These are phyloP conservation scores for Eucalyptus leucophloia DNA, from an alignment of 345 rosid species.

Conservation along the genomic window DNA sequence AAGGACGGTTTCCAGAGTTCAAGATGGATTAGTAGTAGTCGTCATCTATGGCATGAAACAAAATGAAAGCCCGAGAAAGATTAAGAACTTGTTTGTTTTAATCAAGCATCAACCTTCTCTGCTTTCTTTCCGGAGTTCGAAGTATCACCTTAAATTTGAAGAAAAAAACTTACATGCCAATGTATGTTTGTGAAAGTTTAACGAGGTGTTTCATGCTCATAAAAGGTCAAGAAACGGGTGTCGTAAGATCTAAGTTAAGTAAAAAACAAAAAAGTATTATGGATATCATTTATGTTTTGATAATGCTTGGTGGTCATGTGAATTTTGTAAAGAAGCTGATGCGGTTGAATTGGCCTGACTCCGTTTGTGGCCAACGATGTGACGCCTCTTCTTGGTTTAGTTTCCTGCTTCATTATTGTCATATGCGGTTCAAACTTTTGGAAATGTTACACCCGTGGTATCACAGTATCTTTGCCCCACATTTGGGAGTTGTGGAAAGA, in stretches of 20 bases:
- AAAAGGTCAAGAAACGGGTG: neutral
- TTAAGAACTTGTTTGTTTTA: neutral
- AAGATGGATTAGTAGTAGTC: neutral
- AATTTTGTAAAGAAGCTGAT: neutral
- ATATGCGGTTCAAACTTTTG: neutral
- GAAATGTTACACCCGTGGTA: neutral
- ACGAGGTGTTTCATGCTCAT: neutral
- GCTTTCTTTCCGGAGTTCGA: neutral
- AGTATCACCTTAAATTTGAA: neutral
- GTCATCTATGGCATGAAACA: neutral
- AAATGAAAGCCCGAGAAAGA: neutral
- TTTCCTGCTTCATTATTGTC: neutral
- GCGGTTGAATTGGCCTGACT: neutral
- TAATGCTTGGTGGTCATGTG: neutral
- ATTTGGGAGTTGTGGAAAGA: neutral
- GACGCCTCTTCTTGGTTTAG: neutral
- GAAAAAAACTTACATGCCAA: neutral
- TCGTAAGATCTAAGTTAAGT: neutral
- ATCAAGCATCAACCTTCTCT: neutral
- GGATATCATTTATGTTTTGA: neutral
- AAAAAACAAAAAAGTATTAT: neutral
- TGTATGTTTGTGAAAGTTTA: neutral
- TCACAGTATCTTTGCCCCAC: neutral
- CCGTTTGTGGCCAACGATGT: neutral
- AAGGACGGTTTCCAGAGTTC: accelerated